Base-by-base conservation (phyloP, 805 yeast species). In the Pichia thaimueangensis region DNA sequence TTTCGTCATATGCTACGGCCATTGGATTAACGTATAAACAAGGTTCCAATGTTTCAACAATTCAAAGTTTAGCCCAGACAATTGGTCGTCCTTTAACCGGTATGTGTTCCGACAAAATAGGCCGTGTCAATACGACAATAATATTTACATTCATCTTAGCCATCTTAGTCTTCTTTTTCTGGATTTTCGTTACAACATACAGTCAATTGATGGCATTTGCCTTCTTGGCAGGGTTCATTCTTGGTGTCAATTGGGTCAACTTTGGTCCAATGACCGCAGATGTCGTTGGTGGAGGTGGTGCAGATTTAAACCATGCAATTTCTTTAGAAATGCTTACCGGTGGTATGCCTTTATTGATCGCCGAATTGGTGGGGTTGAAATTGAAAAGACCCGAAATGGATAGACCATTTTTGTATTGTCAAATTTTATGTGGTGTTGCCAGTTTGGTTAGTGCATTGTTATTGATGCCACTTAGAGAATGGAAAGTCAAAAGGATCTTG, bases 331-430 rank as follows among this genome's bases (percentile, higher is more conserved):
- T 55, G 30, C 43, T 62, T 19, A 42, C 50, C 3, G 58, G 57
- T 23, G 64, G 66, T 12, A 30, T 63, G 3, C 62, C 69, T 4
- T 48, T 55, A 25, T 33, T 60, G 3, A 55, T 58, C 16, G 57
- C 63, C 1, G 69, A 64, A 50, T 50, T 61, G 13, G 52, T 63
- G 27, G 67, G 59, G 5, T 53, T 64, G 23, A 48, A 52, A 22
- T 38, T 64, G 28, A 44, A 40, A 49, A 47, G 53, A 45, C 61
- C 55, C n/a, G 42, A 52, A n/a, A 38, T 52, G 10, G 30, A 29
- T 3, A 48, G 47, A 37, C 85, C 86, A 2, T 82, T 70, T 49
- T 58, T 74, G 17, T 70, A 79, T 51, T 69, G 84, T 16, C 87
- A 82, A 53, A 68, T 80, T 1, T 77, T 79, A 51, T 76, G 78